Evolutionary conservation across 31 red algal genomes (phyloP), one percentile per base, ranked within the genome.

Genomic region (Odonthalia washingtoniensis): DNA sequence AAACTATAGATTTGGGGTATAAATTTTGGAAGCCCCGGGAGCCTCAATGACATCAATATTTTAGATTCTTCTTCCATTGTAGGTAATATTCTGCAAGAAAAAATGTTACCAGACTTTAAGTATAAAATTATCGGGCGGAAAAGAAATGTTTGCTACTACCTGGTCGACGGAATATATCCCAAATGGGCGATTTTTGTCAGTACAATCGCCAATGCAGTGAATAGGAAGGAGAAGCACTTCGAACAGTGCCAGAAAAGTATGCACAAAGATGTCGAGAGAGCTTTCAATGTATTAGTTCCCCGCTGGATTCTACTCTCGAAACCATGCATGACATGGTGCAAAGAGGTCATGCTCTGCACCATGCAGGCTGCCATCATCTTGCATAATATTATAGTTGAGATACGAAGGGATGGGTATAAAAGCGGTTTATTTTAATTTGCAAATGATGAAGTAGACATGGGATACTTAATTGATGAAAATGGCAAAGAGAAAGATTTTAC

Each of bases 351-450:
- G 12, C 6, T 6, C n/a, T 40, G 26, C 39, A 5, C 83, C 16
- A 45, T 90, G 78, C 27, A 60, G 17, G 16, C 43, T 2, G 82
- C 76, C 41, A 81, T 89, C 0, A 81, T 67, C 24, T n/a, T 89
- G 27, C 86, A 89, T 12, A 89, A 81, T 46, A 90, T 83, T 65
- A 73, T 75, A 24, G 65, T 90, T 3, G 68, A 75, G 60, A 53
- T 43, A 35, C 2, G 72, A 1, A 3, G 61, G 18, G 80, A 83
- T 52, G 26, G 24, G 3, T 70, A 70, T 44, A 45, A 36, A 2
- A 42, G 2, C 38, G 4, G 24, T 3, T 38, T 70, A 34, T 61
- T 14, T 61, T 14, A 24, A 61, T 24, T 61, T 14, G 52, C n/a
- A n/a, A n/a, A n/a, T n/a, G n/a, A n/a, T n/a, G n/a, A n/a, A n/a